Evolutionary conservation across 305 asterid genomes (phyloP), one percentile per base, ranked within the genome.

Genomic region (Andrographis paniculata): DNA sequence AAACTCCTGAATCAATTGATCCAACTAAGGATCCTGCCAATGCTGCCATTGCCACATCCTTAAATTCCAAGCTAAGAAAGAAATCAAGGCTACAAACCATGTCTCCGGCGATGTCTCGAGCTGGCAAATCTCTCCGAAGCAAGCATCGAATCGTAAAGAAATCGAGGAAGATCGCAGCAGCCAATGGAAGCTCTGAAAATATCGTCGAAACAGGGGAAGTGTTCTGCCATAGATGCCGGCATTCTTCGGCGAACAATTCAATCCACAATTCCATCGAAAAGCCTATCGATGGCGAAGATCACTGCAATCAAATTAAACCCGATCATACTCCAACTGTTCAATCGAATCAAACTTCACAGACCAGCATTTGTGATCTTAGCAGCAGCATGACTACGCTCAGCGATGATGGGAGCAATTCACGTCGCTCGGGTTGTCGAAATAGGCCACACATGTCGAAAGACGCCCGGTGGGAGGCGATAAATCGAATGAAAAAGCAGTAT

Each of bases 191-290:
- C 39, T 3, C 6, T 24, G 30, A 24, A 24, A n/a, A n/a, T n/a
- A n/a, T n/a, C n/a, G 53, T 50, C 40, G 55, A 42, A 30, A 53
- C 78, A 20, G 68, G 49, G 48, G 73, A 68, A 43, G 24, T 71
- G 50, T 58, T 89, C 68, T 89, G 98, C 71, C 91, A 76, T 71
- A 86, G 68, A 51, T 89, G 98, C 56, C 82, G 80, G 49, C 82
- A 95, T 68, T 56, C 87, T 68, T 56, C 87, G 60, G 60, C 79
- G 61, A 71, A 52, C 48, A 74, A 79, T 63, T 58, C 56, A 19
- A 50, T 9, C 41, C 31, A 54, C 17, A 1, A 48, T 13, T 9
- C 42, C 8, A 37, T 4, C 3, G 17, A 37, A 43, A 62, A 61
- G 31, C 62, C 56, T 45, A 12, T 36, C 24, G 27, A 56, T 52